phyloP scores from a whole-genome alignment of 2,329 filamentous ascomycete species.

The Sclerotinia sclerotiorum region DNA sequence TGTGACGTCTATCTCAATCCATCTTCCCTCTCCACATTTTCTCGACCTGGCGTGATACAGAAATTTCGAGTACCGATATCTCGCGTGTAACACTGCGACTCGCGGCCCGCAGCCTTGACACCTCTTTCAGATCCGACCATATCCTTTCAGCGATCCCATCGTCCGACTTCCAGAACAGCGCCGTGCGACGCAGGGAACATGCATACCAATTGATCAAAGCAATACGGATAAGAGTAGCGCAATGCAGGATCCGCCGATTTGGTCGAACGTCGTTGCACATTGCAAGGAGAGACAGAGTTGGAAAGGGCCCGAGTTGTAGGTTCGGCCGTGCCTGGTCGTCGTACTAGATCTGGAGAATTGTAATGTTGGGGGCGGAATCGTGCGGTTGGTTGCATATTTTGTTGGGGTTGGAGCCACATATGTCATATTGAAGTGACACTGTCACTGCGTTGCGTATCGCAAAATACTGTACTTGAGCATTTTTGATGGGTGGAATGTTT shows the following conservation, averaged over 20 bases:
- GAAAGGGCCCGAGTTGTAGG: conserved; percentile 7
- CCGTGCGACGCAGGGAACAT: conserved; percentile 14
- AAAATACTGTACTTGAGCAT: conserved; percentile 1
- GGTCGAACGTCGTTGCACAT: conserved; percentile 16
- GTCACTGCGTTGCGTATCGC: conserved; percentile 1
- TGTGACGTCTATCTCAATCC: conserved; percentile 10
- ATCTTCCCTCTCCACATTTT: conserved; percentile 16
- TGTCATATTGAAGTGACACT: conserved; percentile 18
- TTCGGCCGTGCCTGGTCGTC: conserved; percentile 9
- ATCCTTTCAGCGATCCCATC: conserved; percentile 4
- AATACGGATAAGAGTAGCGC: conserved; percentile 16
- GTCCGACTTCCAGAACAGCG: conserved; percentile 9
- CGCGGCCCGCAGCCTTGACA: conserved; percentile 15
- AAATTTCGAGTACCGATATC: conserved; percentile 5
- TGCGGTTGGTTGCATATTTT: conserved; percentile 17
- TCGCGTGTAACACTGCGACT: conserved; percentile 15
- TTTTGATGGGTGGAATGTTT: not conserved
- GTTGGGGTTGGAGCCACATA: conserved; percentile 15
- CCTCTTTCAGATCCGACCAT: conserved; percentile 12
- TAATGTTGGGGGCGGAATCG: conserved; percentile 21
- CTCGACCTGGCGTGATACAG: not conserved
- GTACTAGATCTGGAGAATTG: conserved; percentile 14
- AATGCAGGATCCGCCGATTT: conserved; percentile 19
- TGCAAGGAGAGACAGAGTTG: conserved; percentile 16
- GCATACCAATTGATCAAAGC: conserved; percentile 13